Base-by-base conservation (phyloP, 2,329 filamentous ascomycete species). In the Macrophomina pseudophaseolina region DNA sequence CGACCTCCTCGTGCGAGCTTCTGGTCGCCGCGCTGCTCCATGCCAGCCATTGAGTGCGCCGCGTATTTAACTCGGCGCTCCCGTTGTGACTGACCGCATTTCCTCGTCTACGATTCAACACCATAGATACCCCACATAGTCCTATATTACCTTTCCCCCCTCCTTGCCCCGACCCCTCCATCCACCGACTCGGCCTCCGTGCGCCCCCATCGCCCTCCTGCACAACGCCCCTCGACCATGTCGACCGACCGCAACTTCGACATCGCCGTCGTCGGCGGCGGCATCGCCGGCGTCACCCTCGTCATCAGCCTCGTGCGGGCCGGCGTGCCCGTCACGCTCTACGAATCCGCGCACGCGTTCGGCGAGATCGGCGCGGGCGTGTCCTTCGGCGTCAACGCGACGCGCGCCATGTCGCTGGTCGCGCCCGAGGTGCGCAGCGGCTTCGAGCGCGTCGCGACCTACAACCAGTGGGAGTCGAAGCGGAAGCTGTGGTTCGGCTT, bases 301-400 rank as follows among this genome's bases (percentile, higher is more conserved):
- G 85, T 84, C 30, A 81, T 86, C 54, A 84, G 81, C 6, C 82
- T 89, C 33, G 75, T 82, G 65, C 74, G 81, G 65, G 79, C 81
- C 66, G 72, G 79, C 44, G 71, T 87, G 42, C 74, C 77, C 2
- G 77, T 86, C 44, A 79, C 79, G 30, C 81, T 89, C 68, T 89
- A 87, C 71, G 87, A 89, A 74, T 80, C 84, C 11, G 85, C 86
- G 0, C 65, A 78, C 0, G 76, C 77, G 12, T 89, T 88, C 68
- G 80, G 80, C 40, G 86, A 88, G 71, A 85, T 88, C 35, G 86
- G 87, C 2, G 85, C 86, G 2, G 87, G 86, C 5, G 80, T 89
- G 1, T 81, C 82, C 1, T 83, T 89, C 54, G 84, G 84, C 0
- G 83, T 85, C 42, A 87, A 87, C 68, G 83, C 85, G 3, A 79